Conservation (phyloP, 169 alveolate genomes). For the Toxoplasma gondii region DNA sequence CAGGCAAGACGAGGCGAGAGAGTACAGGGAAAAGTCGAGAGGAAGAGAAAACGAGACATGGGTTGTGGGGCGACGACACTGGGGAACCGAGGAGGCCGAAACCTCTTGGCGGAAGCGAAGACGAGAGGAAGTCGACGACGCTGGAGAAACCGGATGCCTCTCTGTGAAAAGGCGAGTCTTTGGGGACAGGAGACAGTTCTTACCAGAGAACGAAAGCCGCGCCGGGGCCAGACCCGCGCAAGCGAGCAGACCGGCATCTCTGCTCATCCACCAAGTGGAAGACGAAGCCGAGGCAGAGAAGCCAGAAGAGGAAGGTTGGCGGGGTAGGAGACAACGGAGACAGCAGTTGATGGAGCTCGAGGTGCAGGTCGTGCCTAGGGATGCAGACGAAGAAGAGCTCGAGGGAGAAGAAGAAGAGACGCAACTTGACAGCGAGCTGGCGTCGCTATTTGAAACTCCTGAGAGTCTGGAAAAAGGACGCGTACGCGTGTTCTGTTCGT, state of each 20-base stretch:
- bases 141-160: background rate
- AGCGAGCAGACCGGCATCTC: too few species aligned
- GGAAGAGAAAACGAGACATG: background rate
- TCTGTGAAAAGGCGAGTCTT: too few species aligned
- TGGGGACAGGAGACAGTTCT: too few species aligned
- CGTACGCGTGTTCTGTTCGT: too few species aligned
- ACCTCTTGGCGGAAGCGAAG: background rate
- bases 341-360: background rate
- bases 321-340: background rate
- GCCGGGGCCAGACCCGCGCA: too few species aligned
- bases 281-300: background rate
- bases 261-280: background rate
- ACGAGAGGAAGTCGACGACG: background rate
- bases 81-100: background rate
- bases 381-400: background rate
- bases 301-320: background rate
- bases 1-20: background rate
- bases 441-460: background rate
- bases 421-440: background rate
- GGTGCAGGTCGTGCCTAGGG: background rate
- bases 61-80: background rate
- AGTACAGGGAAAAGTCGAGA: background rate
- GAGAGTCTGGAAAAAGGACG: background rate
- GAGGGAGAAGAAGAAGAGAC: background rate
- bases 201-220: too few species aligned